Base-by-base conservation (phyloP, 805 yeast genomes). In the Barnettozyma vustinii region DNA sequence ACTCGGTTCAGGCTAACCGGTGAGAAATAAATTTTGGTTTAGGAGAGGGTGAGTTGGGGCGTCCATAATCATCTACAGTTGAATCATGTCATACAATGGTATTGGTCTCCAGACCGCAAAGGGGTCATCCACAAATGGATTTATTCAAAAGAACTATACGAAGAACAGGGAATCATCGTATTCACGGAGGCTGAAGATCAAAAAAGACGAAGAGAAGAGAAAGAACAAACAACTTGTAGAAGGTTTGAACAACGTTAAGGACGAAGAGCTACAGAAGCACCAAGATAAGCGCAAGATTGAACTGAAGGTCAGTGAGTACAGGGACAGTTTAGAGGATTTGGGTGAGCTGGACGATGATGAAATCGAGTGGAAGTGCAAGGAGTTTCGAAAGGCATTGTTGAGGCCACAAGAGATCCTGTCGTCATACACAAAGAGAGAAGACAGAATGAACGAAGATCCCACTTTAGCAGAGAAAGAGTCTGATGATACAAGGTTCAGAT, bases 91-190 rank as follows among this genome's bases (percentile, higher is more conserved):
- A 13, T 77, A 76, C 56, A 79, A 77, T 57, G 82, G 83, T 5
- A 74, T 80, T 40, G 84, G 84, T 0, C 65, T 80, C 20, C 71
- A 70, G 39, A 74, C 79, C 0, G 77, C 83, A 0, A 67, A 83
- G 54, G 87, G 87, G 0, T 70, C 84, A 0, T 81, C 83, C 0
- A 81, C 87, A 0, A 80, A 83, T 21, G 87, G 87, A 0, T 71
- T 72, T 55, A 73, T 81, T 2, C 83, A 80, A 55, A 69, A 71
- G 52, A 80, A 71, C 48, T 49, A 53, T 21, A 53, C 58, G 63
- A 60, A 67, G 3, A 66, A 66, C 2, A 33, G 43, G 4, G 53
- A 52, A n/a, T 72, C 74, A 9, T 71, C 67, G 23, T 75, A 61
- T 55, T 56, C 66, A 36, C 61, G 64, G 41, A 65, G 81, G 40